These are phyloP conservation scores for Bruguiera sexangula DNA, from an alignment of 345 rosid genomes.

Conservation along the genomic window DNA sequence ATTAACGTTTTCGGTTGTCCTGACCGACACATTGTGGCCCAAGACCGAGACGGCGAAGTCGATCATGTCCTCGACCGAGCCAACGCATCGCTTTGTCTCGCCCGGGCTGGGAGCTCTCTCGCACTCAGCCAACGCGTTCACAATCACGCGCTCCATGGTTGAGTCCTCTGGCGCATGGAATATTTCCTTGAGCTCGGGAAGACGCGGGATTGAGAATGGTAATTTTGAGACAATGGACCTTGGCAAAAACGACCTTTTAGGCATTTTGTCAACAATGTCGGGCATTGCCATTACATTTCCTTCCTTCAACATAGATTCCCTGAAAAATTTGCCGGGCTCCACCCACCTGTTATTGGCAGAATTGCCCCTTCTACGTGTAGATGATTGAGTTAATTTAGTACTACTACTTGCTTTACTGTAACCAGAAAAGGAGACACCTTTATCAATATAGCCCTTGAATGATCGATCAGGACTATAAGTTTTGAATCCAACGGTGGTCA, in stretches of 20 bases:
- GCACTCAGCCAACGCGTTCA: constrained; percentile 25
- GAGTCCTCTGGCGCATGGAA: constrained; percentile 22
- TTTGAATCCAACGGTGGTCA: constrained; percentile 20
- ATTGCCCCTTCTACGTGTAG: constrained; percentile 5
- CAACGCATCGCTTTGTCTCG: constrained; percentile 30
- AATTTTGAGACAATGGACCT: constrained; percentile 18
- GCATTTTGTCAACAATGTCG: constrained; percentile 28
- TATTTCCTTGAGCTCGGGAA: constrained; percentile 9
- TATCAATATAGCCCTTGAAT: constrained; percentile 21
- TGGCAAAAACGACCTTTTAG: constrained; percentile 27
- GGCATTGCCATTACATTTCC: constrained; percentile 33
- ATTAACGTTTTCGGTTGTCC: constrained; percentile 21
- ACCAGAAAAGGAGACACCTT: constrained; percentile 20
- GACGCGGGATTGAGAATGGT: constrained; percentile 18
- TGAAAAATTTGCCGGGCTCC: constrained; percentile 34
- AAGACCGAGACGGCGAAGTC: constrained; percentile 24
- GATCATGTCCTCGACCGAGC: constrained; percentile 28
- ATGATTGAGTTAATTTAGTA: neutral
- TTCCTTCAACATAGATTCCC: constrained; percentile 28
- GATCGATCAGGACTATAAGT: constrained; percentile 22
- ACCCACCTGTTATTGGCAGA: constrained; percentile 21
- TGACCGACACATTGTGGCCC: constrained; percentile 19
- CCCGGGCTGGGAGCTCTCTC: constrained; percentile 26
- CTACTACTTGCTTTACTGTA: constrained; percentile 12
- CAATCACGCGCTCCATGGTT: constrained; percentile 18